Percentiles rank a stretch among this genome's conserved stretches.
phyloP scores from a whole-genome alignment of 2,329 filamentous ascomycete genomes.

The Cadophora gregata region DNA sequence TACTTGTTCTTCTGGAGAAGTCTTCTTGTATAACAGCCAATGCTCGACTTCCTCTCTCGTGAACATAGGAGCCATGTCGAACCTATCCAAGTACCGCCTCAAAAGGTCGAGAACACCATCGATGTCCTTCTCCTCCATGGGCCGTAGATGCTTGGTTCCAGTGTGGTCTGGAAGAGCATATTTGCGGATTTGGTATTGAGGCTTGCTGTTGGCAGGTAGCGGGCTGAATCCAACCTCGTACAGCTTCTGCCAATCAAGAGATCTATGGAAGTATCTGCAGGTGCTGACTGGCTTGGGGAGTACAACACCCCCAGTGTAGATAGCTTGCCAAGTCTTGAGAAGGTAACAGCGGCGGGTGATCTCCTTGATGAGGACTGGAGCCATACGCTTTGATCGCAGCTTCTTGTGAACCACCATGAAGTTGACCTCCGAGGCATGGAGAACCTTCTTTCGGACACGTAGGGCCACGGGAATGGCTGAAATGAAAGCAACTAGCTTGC shows the following conservation, averaged over 20 bases:
- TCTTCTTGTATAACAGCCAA: constrained; percentile 79
- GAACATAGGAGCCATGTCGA: constrained; percentile 85
- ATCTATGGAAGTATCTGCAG: constrained; percentile 93
- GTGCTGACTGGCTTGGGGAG: constrained; percentile 91
- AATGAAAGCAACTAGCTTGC: constrained; percentile 93
- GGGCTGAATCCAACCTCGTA: constrained; percentile 95
- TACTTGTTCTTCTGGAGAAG: constrained; percentile 74
- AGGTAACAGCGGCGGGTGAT: constrained; percentile 92
- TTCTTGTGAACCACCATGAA: constrained; percentile 99
- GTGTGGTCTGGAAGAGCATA: constrained; percentile 82
- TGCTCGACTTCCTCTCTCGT: constrained; percentile 81
- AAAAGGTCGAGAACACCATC: constrained; percentile 77
- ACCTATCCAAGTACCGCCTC: constrained; percentile 77
- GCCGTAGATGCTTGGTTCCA: constrained; percentile 74
- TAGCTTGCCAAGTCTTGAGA: constrained; percentile 87
- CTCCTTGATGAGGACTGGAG: constrained; percentile 96
- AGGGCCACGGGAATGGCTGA: constrained; percentile 88
- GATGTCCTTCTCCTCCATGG: constrained; percentile 81
- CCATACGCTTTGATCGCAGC: constrained; percentile 87
- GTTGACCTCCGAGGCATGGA: constrained; percentile 92
- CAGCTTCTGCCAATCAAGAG: constrained; percentile 94
- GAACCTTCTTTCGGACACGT: constrained; percentile 74
- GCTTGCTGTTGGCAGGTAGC: constrained; percentile 82
- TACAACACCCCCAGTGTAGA: constrained; percentile 92
- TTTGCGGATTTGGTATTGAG: constrained; percentile 82